Percentiles rank a stretch among this genome's conserved stretches.
phyloP scores from a whole-genome alignment of 163 green algal species.

The Scenedesmus sp. region DNA sequence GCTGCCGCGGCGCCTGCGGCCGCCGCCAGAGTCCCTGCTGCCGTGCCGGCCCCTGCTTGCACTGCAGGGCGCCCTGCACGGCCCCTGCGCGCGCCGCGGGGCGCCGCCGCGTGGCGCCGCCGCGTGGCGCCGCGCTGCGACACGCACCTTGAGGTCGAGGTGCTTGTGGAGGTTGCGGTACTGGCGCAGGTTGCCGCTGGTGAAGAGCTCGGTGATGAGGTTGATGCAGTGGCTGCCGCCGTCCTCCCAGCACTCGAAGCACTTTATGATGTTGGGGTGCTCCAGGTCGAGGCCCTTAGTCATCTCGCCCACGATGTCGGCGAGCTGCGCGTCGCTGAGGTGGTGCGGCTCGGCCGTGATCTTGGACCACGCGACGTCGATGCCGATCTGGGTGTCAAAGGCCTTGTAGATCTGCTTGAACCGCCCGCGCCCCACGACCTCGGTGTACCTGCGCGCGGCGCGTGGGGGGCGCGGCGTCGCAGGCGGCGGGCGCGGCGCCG shows the following conservation, averaged over 20 bases:
- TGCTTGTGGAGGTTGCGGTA: slow-evolving; percentile 88
- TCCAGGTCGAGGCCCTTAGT: slow-evolving; percentile 81
- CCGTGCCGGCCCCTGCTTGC: neutral
- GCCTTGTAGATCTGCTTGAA: slow-evolving; percentile 98
- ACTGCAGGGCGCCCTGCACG: too few species aligned
- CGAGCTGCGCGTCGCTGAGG: slow-evolving; percentile 74
- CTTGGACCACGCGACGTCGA: slow-evolving; percentile 95
- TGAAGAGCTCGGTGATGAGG: slow-evolving; percentile 96
- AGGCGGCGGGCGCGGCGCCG: too few species aligned
- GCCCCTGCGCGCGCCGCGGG: too few species aligned
- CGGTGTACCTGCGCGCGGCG: slow-evolving; percentile 57
- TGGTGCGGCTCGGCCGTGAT: slow-evolving; percentile 69
- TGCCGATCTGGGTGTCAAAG: slow-evolving; percentile 94
- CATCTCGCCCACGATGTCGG: slow-evolving; percentile 76
- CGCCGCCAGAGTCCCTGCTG: neutral
- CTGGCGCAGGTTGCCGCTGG: slow-evolving; percentile 89
- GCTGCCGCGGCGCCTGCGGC: too few species aligned
- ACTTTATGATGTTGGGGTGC: slow-evolving; percentile 93
- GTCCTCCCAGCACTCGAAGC: slow-evolving; percentile 88
- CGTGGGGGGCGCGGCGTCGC: too few species aligned
- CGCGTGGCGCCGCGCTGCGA: too few species aligned
- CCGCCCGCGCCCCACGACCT: slow-evolving; percentile 86
- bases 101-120: too few species aligned
- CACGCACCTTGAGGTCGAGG: slow-evolving; percentile 72
- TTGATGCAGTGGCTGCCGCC: slow-evolving; percentile 81